A percentile compares a stretch with the other conserved stretches of the same genome.
Evolutionary conservation across 495 filamentous ascomycete species (phyloP).

Genomic region (Chlorociboria aeruginascens): DNA sequence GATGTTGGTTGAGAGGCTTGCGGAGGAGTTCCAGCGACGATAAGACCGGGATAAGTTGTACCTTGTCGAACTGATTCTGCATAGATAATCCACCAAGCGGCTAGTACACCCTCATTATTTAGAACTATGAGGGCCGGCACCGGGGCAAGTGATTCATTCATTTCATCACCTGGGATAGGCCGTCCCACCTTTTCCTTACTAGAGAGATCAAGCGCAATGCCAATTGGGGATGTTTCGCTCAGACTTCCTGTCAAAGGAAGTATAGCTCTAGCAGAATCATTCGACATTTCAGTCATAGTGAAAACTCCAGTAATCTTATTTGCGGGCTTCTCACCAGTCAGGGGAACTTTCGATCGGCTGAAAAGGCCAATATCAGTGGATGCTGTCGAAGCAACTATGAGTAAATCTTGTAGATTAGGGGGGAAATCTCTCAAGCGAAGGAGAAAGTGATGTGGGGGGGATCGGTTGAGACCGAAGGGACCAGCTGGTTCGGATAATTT

Average conservation of each 20-base stretch:
- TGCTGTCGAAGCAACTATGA: slow-evolving; percentile 74
- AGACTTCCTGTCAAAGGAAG: slow-evolving; percentile 55
- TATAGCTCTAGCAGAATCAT: slow-evolving; percentile 67
- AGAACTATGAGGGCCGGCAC: slow-evolving; percentile 79
- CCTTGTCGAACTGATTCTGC: slow-evolving; percentile 68
- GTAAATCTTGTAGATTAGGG: slow-evolving; percentile 62
- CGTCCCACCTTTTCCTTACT: slow-evolving; percentile 62
- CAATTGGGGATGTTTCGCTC: slow-evolving; percentile 66
- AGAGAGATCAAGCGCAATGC: slow-evolving; percentile 71
- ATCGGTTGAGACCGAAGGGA: slow-evolving; percentile 49
- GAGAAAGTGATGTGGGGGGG: slow-evolving; percentile 66
- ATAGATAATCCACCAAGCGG: slow-evolving; percentile 85
- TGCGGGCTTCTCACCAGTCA: slow-evolving; percentile 47
- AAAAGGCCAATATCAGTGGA: slow-evolving; percentile 67
- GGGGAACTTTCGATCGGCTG: slow-evolving; percentile 52
- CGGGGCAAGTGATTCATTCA: slow-evolving; percentile 65
- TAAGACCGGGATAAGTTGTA: slow-evolving; percentile 59
- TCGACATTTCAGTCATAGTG: slow-evolving; percentile 55
- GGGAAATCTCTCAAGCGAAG: slow-evolving; percentile 63
- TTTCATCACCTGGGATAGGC: slow-evolving; percentile 67
- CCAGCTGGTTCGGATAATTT: slow-evolving; percentile 60
- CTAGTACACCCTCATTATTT: slow-evolving; percentile 78
- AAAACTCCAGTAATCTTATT: slow-evolving; percentile 53
- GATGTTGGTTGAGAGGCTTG: slow-evolving; percentile 23
- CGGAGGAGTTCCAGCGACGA: slow-evolving; percentile 26